These are phyloP conservation scores for Beverwykella pulmonaria DNA, from an alignment of 495 filamentous ascomycete genomes.

Conservation along the genomic window DNA sequence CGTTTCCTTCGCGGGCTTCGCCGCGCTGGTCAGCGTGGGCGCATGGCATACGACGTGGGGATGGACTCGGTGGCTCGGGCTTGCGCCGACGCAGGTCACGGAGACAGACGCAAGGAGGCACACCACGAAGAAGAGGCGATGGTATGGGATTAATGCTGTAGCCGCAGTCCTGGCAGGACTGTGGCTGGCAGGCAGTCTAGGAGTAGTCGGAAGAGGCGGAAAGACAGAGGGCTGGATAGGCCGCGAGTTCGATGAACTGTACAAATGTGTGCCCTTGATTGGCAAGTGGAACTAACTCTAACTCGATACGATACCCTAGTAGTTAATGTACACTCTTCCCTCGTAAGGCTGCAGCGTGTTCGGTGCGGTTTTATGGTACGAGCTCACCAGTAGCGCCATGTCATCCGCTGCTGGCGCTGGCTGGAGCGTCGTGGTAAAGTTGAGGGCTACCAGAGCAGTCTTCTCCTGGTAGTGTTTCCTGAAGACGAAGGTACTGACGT, in stretches of 20 bases:
- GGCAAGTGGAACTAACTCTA: background rate
- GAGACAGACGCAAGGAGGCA: conserved; percentile 55
- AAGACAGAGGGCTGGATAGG: conserved; percentile 74
- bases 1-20: conserved; percentile 68
- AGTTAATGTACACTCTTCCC: conserved; percentile 27
- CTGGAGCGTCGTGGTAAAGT: conserved; percentile 46
- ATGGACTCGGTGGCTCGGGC: conserved; percentile 71
- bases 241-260: conserved; percentile 73
- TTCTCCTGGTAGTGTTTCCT: conserved; percentile 49
- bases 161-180: conserved; percentile 59
- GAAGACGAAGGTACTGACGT: conserved; percentile 55
- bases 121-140: conserved; percentile 60
- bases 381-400: conserved; percentile 26
- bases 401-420: background rate
- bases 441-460: conserved; percentile 55
- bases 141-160: conserved; percentile 69
- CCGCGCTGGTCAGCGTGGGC: conserved; percentile 66
- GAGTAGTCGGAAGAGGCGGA: conserved; percentile 75
- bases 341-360: conserved; percentile 25
- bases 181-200: conserved; percentile 82
- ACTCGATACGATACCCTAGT: conserved; percentile 15
- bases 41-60: conserved; percentile 84
- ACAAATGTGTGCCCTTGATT: conserved; percentile 41
- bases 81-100: conserved; percentile 50
- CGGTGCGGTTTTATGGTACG: conserved; percentile 7